Evolutionary conservation across 306 rosid species (phyloP), one percentile per base, ranked within the genome.

Genomic region (Trifolium dubium): DNA sequence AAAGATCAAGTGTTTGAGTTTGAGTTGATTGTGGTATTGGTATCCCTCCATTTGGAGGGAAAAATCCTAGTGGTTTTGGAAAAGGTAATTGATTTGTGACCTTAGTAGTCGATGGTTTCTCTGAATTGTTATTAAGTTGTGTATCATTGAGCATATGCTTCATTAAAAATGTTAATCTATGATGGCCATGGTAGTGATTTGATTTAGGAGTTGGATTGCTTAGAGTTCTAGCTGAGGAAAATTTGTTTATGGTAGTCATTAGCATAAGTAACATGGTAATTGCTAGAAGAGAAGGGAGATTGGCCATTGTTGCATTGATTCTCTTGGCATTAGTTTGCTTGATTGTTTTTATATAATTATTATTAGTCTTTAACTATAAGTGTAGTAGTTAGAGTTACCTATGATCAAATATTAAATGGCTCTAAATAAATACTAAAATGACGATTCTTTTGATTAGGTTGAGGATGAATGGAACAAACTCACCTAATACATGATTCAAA

Each of bases 161-260:
- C 87, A 89, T 91, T 32, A 83, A 47, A 77, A 91, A 91, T 53
- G 87, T 83, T 77, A 84, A 68, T 67, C 19, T 87, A 71, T 76
- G 83, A 51, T 83, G 79, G 61, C 44, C 83, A 75, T 41, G 81
- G 39, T 75, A 74, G 67, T 77, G 87, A n/a, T 70, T 23, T 23
- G 23, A 23, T 23, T 23, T 75, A 46, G 72, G 86, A 15, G 80
- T 66, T 32, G 87, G 75, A 67, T 65, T 76, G 70, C 68, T 78
- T 11, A 91, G 83, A 31, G 86, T 86, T 77, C 95, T 39, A 23
- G 89, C 83, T 2, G 86, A 82, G 19, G 82, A 80, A 41, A 75
- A 70, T 3, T 76, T 62, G 63, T 54, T 74, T 64, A 73, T 51
- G 71, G 82, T 68, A 39, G 61, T 18, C 55, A 73, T 56, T 53